Evolutionary conservation across 495 filamentous ascomycete genomes (phyloP), one percentile per base, ranked within the genome.

Genomic region (Chlorociboria aeruginascens): DNA sequence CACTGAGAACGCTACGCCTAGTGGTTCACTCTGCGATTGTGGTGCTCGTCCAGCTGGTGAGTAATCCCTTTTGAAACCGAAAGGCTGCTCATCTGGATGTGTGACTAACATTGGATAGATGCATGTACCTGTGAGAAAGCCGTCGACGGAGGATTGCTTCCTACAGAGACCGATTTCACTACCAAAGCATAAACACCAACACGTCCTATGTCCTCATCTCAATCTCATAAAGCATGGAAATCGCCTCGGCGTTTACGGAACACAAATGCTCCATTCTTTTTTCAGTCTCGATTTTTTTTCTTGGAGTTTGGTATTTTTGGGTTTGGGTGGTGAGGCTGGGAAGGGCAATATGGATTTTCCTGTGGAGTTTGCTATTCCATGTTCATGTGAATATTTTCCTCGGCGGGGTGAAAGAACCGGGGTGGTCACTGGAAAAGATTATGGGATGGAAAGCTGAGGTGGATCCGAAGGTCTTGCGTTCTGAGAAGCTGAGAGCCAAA

Each of bases 41-140:
- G 89, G 89, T 31, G 69, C 79, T 56, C 73, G 89, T 50, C 74
- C 82, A 34, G 69, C 75, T 52, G 72, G 81, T 86, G 66, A 64
- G 74, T 72, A 49, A 30, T 41, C 31, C 33, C 33, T 30, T 40
- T 16, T 9, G 38, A 25, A 6, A 29, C 6, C 28, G 29, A 36
- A 31, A 0, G 14, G 40, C 41, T 40, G 8, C 10, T 35, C n/a
- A 8, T 31, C 12, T 40, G 12, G 30, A 25, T 36, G n/a, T 31
- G 10, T 58, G 37, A 43, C 41, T 42, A 38, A 48, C 57, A 46
- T 55, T 45, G 48, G 35, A 20, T 49, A 86, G 85, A 72, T 65
- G 81, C 84, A 3, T 93, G 87, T 70, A 89, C 82, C 10, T 95
- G 88, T 63, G 83, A 86, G 66, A 88, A 83, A 56, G 82, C 77